A percentile compares a stretch with the other conserved stretches of the same genome.
phyloP scores from a whole-genome alignment of 768 basidiomycete species.

The Rhodotorula graminis region DNA sequence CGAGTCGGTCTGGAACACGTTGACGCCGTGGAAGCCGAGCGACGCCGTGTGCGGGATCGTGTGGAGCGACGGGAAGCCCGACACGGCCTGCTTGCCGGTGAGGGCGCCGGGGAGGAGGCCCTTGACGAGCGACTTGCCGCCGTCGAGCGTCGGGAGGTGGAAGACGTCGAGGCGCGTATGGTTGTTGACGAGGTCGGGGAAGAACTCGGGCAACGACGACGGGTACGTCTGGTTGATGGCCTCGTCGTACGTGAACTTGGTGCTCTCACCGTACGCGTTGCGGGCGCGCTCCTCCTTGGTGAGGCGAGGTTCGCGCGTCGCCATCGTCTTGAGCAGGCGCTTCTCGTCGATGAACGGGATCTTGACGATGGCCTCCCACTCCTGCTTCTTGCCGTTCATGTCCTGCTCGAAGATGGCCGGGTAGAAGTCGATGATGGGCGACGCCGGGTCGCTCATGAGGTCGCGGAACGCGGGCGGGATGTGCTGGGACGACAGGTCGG shows the following conservation, averaged over 20 bases:
- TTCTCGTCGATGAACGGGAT: constrained; percentile 92
- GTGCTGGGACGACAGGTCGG: constrained; percentile 79
- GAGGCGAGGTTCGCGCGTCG: constrained; percentile 49
- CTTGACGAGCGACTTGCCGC: constrained; percentile 73
- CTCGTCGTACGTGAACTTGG: constrained; percentile 67
- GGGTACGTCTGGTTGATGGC: constrained; percentile 63
- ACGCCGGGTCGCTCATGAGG: constrained; percentile 76
- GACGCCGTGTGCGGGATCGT: constrained; percentile 73
- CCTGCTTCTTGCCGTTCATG: constrained; percentile 94
- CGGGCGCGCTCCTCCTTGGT: constrained; percentile 68
- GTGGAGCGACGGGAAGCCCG: constrained; percentile 92
- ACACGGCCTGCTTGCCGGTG: constrained; percentile 76
- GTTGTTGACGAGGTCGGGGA: constrained; percentile 78
- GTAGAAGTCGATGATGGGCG: constrained; percentile 91
- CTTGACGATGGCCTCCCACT: constrained; percentile 98
- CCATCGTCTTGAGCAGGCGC: constrained; percentile 76
- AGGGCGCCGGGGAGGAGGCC: constrained; percentile 85
- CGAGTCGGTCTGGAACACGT: constrained; percentile 84
- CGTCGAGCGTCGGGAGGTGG: constrained; percentile 71
- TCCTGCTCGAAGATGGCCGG: constrained; percentile 85
- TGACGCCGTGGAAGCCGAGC: constrained; percentile 81
- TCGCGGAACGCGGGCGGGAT: constrained; percentile 84
- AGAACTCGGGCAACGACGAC: constrained; percentile 89
- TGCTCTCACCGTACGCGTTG: constrained; percentile 74
- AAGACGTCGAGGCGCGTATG: constrained; percentile 75